Percentiles rank a stretch among this genome's conserved stretches.
Conservation (phyloP, 2,329 filamentous ascomycete genomes). For the Neophaeococcomyces mojaviensis region DNA sequence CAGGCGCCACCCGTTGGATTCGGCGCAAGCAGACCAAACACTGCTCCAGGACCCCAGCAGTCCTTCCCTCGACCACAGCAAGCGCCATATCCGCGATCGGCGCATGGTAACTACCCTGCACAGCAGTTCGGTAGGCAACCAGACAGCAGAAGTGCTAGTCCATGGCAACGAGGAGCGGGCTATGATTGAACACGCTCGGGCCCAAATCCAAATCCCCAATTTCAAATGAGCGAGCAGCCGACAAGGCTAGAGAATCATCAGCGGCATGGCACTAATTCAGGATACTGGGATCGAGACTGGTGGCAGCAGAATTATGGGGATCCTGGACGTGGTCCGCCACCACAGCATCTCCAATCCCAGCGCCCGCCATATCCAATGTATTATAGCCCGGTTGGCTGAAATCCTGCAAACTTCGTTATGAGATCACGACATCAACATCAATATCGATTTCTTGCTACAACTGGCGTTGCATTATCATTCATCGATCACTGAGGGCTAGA, state of each 20-base stretch:
- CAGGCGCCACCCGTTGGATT: slow-evolving; percentile 1
- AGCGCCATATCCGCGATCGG: slow-evolving; percentile 15
- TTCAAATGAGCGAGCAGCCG: slow-evolving; percentile 14
- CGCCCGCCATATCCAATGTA: background rate
- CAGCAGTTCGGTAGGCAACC: slow-evolving; percentile 36
- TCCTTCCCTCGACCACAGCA: slow-evolving; percentile 18
- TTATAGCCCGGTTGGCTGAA: background rate
- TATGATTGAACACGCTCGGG: slow-evolving; percentile 48
- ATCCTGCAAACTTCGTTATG: background rate
- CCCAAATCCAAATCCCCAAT: slow-evolving; percentile 13
- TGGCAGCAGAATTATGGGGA: slow-evolving; percentile 14
- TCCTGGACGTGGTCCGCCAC: background rate
- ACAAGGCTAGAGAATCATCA: background rate
- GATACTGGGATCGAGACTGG: slow-evolving; percentile 24
- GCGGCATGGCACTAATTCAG: slow-evolving; percentile 7
- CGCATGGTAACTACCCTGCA: slow-evolving; percentile 17
- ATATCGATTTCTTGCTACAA: background rate
- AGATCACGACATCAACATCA: slow-evolving; percentile 1
- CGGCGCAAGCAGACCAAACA: slow-evolving; percentile 13
- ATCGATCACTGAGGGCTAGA: too few relatives aligned
- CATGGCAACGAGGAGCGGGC: slow-evolving; percentile 59
- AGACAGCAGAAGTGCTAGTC: slow-evolving; percentile 49
- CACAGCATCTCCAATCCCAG: background rate
- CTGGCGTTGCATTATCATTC: background rate
- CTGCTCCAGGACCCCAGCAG: slow-evolving; percentile 22